These are phyloP conservation scores for Quaeritorhiza haematococci DNA, from an alignment of 371 early-diverging fungal genomes.

Conservation along the genomic window DNA sequence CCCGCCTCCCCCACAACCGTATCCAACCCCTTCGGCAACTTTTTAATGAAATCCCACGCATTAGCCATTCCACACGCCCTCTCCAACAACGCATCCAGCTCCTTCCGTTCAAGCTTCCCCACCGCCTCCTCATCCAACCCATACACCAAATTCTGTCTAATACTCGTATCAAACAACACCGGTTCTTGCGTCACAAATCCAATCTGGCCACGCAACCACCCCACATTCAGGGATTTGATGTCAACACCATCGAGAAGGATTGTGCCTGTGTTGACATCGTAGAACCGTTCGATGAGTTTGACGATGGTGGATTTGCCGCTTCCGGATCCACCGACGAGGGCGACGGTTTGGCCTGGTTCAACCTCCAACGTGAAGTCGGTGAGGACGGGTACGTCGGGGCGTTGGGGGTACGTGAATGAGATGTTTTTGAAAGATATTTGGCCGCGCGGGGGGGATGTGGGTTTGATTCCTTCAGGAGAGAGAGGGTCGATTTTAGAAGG, in stretches of 20 bases:
- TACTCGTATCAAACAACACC: slow-evolving; percentile 75
- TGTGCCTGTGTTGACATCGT: slow-evolving; percentile 40
- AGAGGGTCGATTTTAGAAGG: slow-evolving; percentile 29
- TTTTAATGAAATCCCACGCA: slow-evolving; percentile 66
- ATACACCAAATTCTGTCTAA: slow-evolving; percentile 73
- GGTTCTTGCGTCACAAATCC: slow-evolving; percentile 89
- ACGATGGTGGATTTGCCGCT: slow-evolving; percentile 79
- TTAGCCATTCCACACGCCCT: slow-evolving; percentile 58
- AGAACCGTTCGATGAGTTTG: slow-evolving; percentile 85
- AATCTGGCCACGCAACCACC: slow-evolving; percentile 67
- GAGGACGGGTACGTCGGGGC: slow-evolving; percentile 17
- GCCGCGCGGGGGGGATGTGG: slow-evolving; percentile 25
- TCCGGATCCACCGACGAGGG: slow-evolving; percentile 67
- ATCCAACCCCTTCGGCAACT: slow-evolving; percentile 66
- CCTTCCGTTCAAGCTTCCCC: too few species aligned
- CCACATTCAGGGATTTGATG: slow-evolving; percentile 32
- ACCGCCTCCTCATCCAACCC: too few species aligned
- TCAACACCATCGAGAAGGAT: slow-evolving; percentile 38
- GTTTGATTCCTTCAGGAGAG: slow-evolving; percentile 2
- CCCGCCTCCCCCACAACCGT: slow-evolving; percentile 71
- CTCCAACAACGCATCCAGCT: too few species aligned
- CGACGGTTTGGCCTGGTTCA: slow-evolving; percentile 52
- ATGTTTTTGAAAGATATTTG: slow-evolving; percentile 36
- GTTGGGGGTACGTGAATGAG: slow-evolving; percentile 21
- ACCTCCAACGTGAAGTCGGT: slow-evolving; percentile 12